These are phyloP conservation scores for Balakata baccata DNA, from an alignment of 345 rosid genomes.

Conservation along the genomic window DNA sequence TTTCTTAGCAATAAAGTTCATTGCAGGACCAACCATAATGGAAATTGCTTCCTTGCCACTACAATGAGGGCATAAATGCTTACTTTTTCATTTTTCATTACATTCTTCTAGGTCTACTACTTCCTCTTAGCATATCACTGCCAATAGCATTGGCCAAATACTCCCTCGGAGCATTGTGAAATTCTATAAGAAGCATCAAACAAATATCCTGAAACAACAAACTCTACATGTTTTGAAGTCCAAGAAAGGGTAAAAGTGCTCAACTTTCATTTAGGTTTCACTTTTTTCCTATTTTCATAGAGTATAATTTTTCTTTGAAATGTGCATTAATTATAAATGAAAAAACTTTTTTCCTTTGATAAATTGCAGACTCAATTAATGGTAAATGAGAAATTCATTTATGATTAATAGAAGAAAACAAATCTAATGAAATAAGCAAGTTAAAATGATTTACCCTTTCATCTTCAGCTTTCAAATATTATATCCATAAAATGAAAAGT, in stretches of 20 bases:
- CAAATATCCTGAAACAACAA: slow-evolving; percentile 11
- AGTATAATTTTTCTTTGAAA: not conserved
- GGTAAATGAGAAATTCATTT: too few relatives aligned
- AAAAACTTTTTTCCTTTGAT: not conserved
- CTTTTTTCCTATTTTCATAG: not conserved
- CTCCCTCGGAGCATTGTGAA: slow-evolving; percentile 58
- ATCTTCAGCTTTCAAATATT: too few relatives aligned
- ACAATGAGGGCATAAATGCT: slow-evolving; percentile 38
- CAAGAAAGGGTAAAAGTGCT: not conserved
- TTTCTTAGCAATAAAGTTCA: slow-evolving; percentile 56
- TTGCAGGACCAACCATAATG: slow-evolving; percentile 71
- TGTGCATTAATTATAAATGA: not conserved
- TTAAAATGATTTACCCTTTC: too few relatives aligned
- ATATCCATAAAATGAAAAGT: too few relatives aligned
- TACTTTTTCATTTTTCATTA: too few relatives aligned
- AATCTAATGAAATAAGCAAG: too few relatives aligned
- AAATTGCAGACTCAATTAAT: not conserved
- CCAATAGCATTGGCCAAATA: slow-evolving; percentile 73
- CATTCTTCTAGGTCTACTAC: too few relatives aligned
- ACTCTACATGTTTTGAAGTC: not conserved
- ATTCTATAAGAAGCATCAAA: not conserved
- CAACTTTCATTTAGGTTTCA: not conserved
- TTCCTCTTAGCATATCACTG: too few relatives aligned
- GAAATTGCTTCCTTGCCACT: slow-evolving; percentile 46
- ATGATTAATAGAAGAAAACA: too few relatives aligned